Percentiles rank a stretch among this genome's conserved stretches.
Evolutionary conservation across 2,329 filamentous ascomycete species (phyloP).

Genomic region (Cryphonectria radicalis): DNA sequence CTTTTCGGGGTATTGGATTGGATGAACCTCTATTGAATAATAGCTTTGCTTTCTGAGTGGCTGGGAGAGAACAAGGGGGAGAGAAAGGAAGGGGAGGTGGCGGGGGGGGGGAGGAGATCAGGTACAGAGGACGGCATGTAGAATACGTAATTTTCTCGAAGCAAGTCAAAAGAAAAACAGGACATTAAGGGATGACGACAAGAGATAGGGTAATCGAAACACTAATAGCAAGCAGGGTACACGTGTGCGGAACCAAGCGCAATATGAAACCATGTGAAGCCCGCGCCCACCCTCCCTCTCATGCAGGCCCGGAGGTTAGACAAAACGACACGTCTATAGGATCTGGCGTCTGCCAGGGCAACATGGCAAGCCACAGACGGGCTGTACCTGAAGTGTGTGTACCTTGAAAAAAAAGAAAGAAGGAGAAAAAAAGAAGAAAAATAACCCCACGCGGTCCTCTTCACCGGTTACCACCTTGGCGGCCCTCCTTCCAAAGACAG

Average conservation of each 20-base stretch:
- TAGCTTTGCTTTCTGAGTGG: background rate
- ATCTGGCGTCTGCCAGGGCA: slow-evolving; percentile 18
- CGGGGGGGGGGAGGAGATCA: too few relatives aligned
- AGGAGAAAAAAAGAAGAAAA: background rate
- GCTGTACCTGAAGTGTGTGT: slow-evolving; percentile 4
- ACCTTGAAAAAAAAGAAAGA: slow-evolving; percentile 8
- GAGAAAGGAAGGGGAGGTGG: too few relatives aligned
- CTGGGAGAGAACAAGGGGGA: background rate
- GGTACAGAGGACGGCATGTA: background rate
- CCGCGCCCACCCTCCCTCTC: background rate
- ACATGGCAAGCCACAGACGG: slow-evolving; percentile 11
- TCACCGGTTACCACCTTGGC: slow-evolving; percentile 18
- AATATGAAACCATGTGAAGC: slow-evolving; percentile 1
- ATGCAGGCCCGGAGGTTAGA: slow-evolving; percentile 5
- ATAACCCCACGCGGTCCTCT: slow-evolving; percentile 16
- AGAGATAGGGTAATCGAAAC: slow-evolving; percentile 8
- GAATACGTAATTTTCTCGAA: background rate
- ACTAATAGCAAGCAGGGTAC: slow-evolving; percentile 14
- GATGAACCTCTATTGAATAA: background rate
- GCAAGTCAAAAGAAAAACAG: background rate
- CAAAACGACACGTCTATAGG: background rate
- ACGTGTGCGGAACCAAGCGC: background rate
- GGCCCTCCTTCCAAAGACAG: slow-evolving; percentile 6
- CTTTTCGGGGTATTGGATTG: background rate
- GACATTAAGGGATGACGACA: slow-evolving; percentile 3